Conservation (phyloP, 306 rosid species). For the Prunus campanulata region DNA sequence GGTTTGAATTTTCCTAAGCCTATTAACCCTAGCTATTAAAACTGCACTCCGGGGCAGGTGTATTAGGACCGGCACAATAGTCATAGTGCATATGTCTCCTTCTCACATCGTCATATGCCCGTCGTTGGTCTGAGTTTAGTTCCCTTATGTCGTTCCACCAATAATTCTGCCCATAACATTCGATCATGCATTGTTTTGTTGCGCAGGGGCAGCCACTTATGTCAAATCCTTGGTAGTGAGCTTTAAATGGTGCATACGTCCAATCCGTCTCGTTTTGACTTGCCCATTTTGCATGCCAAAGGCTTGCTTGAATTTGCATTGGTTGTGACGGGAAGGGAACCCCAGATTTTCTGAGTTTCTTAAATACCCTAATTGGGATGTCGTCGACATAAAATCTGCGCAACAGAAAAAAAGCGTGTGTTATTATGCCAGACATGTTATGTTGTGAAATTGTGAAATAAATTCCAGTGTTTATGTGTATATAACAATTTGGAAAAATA, state of each 20-base stretch:
- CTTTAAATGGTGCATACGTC: conserved; percentile 54
- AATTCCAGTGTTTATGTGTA: not conserved
- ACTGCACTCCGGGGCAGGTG: conserved; percentile 44
- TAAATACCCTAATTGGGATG: conserved; percentile 43
- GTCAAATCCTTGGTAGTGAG: conserved; percentile 34
- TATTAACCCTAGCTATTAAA: not conserved
- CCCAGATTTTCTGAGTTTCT: conserved; percentile 3
- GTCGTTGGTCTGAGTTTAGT: conserved; percentile 15
- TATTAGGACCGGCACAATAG: conserved; percentile 43
- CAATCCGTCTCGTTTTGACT: conserved; percentile 39
- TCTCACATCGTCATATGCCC: conserved; percentile 25
- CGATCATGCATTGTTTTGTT: not conserved
- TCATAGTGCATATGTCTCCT: conserved; percentile 41
- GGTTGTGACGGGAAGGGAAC: conserved; percentile 39
- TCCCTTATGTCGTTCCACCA: conserved; percentile 41
- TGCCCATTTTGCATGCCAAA: conserved; percentile 27
- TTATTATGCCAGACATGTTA: no score
- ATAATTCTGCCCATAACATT: conserved; percentile 27
- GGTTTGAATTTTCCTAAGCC: no score
- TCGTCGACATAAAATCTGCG: conserved; percentile 46
- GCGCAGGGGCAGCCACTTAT: conserved; percentile 28
- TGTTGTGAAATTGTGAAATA: not conserved
- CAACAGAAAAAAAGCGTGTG: no score
- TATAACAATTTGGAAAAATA: not conserved
- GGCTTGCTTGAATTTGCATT: conserved; percentile 39